Evolutionary conservation across 352 stramenopile genomes (phyloP).

Genomic region (Thalassiosira livingstoniorum): DNA sequence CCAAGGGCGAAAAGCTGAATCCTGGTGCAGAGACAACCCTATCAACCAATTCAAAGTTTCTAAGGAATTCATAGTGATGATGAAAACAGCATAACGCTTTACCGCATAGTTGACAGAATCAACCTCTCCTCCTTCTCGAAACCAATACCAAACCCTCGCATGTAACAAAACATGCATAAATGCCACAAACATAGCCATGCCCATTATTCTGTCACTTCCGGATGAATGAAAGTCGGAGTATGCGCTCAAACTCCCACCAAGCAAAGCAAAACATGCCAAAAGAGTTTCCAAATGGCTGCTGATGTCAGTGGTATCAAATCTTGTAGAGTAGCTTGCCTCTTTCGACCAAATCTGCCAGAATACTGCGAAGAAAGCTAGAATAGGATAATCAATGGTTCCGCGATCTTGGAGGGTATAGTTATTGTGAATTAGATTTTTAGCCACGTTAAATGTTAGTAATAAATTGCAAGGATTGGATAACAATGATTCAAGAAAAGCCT

Average conservation of each 20-base stretch:
- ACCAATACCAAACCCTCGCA: slow-evolving; percentile 65
- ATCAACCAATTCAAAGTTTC: slow-evolving; percentile 66
- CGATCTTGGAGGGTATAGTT: no score
- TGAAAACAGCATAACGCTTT: slow-evolving; percentile 67
- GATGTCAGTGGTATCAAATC: slow-evolving; percentile 81
- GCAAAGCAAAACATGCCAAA: slow-evolving; percentile 75
- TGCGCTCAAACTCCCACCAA: slow-evolving; percentile 70
- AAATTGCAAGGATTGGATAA: no score
- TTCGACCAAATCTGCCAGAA: slow-evolving; percentile 83
- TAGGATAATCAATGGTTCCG: slow-evolving; percentile 52
- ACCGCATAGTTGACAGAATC: slow-evolving; percentile 55
- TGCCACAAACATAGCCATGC: slow-evolving; percentile 67
- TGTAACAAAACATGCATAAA: slow-evolving; percentile 69
- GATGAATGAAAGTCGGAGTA: slow-evolving; percentile 59
- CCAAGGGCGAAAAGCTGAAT: slow-evolving; percentile 47
- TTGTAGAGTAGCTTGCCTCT: slow-evolving; percentile 69
- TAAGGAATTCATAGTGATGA: slow-evolving; percentile 60
- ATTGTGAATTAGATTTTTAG: no score
- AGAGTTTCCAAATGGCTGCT: slow-evolving; percentile 67
- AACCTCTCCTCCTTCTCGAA: slow-evolving; percentile 25
- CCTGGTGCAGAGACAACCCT: slow-evolving; percentile 50
- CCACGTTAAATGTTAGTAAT: no score
- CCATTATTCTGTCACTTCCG: slow-evolving; percentile 71
- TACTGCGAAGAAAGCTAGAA: slow-evolving; percentile 75
- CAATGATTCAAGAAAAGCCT: no score